Base-by-base conservation (phyloP, 2,329 filamentous ascomycete genomes). In the Colletotrichum graminicola region DNA sequence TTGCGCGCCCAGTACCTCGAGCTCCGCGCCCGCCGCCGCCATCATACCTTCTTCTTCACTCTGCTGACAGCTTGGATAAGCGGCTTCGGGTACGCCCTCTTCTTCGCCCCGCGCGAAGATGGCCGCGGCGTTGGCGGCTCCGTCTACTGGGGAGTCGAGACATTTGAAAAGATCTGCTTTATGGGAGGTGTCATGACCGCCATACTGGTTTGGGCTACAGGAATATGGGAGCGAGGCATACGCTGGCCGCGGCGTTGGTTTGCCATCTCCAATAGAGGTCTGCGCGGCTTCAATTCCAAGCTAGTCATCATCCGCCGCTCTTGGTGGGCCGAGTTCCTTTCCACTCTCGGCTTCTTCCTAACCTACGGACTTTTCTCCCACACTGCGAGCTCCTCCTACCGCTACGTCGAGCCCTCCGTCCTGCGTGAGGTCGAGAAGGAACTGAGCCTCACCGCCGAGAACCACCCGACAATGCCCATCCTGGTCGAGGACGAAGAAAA, bases 91-190 rank as follows among this genome's bases (percentile, higher is more conserved):
- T 98, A 98, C 82, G 92, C 94, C 14, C 88, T 98, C 60, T 98
- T 97, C 85, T 88, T 98, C 75, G 93, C 94, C n/a, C 95, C 95
- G n/a, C 91, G 95, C 75, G 95, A 98, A 81, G 95, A 98, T 84
- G 95, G 95, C 75, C 91, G 89, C 75, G 95, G 95, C 47, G 90
- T 97, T 7, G 96, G 96, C 63, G 95, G 96, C 41, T 95, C 92
- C 18, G 94, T 97, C 64, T 99, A 99, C 86, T 98, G 95, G 95
- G 91, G 97, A 36, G 89, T 98, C 4, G 95, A 98, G 78, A 93
- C 93, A 79, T 89, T 89, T 10, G 94, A 98, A 83, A 97, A 96
- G 80, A 90, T 99, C 64, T 95, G 93, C 77, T 92, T 98, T 78
- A 93, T 97, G 82, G 94, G 94, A 32, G 96, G 96, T 57, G 88